Evolutionary conservation across 495 filamentous ascomycete species (phyloP).

Genomic region (Penicillium subrubescens): DNA sequence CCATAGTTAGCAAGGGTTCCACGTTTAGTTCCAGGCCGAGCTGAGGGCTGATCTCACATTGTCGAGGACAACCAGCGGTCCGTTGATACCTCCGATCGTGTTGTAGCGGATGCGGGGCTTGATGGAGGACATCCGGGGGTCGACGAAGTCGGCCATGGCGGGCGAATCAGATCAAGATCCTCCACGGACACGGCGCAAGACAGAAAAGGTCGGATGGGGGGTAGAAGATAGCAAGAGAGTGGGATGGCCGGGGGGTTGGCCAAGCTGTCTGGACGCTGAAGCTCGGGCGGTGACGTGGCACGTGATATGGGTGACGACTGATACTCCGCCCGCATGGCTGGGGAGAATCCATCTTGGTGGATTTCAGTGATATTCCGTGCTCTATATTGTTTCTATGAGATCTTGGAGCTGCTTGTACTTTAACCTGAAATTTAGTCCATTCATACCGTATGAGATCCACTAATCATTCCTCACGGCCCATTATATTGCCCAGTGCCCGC

Average conservation of each 20-base stretch:
- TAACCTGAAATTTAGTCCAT: not conserved
- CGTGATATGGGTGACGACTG: slow-evolving; percentile 22
- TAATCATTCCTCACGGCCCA: not conserved
- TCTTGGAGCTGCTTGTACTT: not conserved
- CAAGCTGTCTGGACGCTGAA: slow-evolving; percentile 31
- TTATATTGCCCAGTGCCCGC: not conserved
- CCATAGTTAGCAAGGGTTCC: slow-evolving; percentile 13
- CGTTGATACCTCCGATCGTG: slow-evolving; percentile 97
- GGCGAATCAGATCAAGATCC: slow-evolving; percentile 27
- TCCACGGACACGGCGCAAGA: slow-evolving; percentile 21
- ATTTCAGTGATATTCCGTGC: not conserved
- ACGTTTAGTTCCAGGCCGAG: not conserved
- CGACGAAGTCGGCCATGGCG: slow-evolving; percentile 63
- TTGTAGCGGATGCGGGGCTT: slow-evolving; percentile 93
- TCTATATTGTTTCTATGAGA: not conserved
- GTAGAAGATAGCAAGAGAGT: slow-evolving; percentile 13
- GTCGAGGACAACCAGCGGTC: slow-evolving; percentile 94
- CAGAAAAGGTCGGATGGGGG: slow-evolving; percentile 17
- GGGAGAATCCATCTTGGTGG: not conserved
- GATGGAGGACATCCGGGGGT: slow-evolving; percentile 80
- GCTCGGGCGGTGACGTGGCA: slow-evolving; percentile 34
- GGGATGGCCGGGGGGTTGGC: slow-evolving; percentile 29
- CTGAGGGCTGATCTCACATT: slow-evolving; percentile 60
- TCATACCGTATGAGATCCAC: not conserved
- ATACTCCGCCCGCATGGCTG: not conserved